Percentiles rank a stretch among this genome's conserved stretches.
phyloP scores from a whole-genome alignment of 225 moss, liverwort and hornwort genomes.

The Antitrichia curtipendula region DNA sequence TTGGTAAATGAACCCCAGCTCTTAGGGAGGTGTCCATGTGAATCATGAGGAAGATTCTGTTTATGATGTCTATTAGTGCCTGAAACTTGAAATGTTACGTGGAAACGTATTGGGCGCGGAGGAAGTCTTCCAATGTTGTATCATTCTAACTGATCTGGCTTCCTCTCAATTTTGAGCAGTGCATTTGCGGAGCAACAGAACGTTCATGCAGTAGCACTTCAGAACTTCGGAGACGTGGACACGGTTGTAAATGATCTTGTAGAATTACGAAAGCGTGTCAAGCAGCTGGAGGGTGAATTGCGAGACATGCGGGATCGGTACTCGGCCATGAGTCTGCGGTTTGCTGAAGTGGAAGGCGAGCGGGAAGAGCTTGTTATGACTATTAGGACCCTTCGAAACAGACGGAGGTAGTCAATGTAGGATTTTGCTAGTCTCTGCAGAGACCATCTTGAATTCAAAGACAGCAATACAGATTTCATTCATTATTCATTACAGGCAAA shows the following conservation, averaged over 20 bases:
- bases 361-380: constrained; percentile 80
- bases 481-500: background rate
- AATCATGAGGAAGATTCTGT: background rate
- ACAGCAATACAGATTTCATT: background rate
- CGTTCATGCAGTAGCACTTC: constrained; percentile 78
- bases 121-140: background rate
- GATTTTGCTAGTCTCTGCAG: background rate
- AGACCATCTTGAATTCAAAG: background rate
- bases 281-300: constrained; percentile 67
- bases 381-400: constrained; percentile 62
- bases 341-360: constrained; percentile 85
- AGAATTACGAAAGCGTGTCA: constrained; percentile 52
- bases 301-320: constrained; percentile 89
- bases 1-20: background rate
- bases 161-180: constrained; percentile 21
- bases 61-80: background rate
- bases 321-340: constrained; percentile 79
- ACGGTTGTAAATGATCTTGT: constrained; percentile 64
- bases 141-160: background rate
- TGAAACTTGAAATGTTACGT: background rate
- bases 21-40: background rate
- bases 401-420: constrained; percentile 12
- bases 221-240: constrained; percentile 81
- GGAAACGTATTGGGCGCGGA: background rate
- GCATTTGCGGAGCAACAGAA: constrained; percentile 94